Evolutionary conservation across 2,329 filamentous ascomycete genomes (phyloP), one percentile per base, ranked within the genome.

Genomic region (Exophiala viscosa): DNA sequence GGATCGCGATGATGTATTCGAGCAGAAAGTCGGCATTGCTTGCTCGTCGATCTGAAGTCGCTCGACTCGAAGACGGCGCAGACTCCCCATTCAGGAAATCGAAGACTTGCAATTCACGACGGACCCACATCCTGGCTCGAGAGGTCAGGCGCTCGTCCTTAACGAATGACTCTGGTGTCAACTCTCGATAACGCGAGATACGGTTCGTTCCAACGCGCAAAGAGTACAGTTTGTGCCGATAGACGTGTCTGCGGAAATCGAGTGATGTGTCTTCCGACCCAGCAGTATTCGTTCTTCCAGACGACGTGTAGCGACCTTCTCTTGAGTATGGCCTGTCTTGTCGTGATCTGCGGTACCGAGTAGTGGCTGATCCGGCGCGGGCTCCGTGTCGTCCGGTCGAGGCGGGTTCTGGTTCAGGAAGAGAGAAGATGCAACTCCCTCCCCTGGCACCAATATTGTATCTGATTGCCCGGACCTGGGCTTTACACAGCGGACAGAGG

Each of bases 81-180:
- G 66, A 59, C 28, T 58, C 60, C 47, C 32, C 56, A 47, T 77
- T 71, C 10, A 95, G 74, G 63, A 91, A 93, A 13, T 80, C 78
- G 62, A 96, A 96, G 14, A 95, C 88, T 49, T 84, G 83, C 3
- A 96, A 74, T 66, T 97, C 92, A 39, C 92, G 81, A 1, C 90
- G 81, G 45, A 96, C 82, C 81, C 89, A 97, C 56, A 82, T 84
- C 5, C 88, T 80, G 2, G 91, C 90, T 33, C 88, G 85, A 0
- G 86, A 87, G 14, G 90, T 79, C 0, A 96, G 78, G 17, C 84
- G 80, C 0, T 81, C 69, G 17, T 89, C 86, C 1, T 48, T 69
- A 70, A 77, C 74, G 65, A 96, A 86, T 7, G 81, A 68, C 3
- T 77, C 69, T 0, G 89, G 86, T 0, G 85, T 87, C 28, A 95